Evolutionary conservation across 345 rosid genomes (phyloP), one percentile per base, ranked within the genome.

Genomic region (Gossypium rotundifolium): DNA sequence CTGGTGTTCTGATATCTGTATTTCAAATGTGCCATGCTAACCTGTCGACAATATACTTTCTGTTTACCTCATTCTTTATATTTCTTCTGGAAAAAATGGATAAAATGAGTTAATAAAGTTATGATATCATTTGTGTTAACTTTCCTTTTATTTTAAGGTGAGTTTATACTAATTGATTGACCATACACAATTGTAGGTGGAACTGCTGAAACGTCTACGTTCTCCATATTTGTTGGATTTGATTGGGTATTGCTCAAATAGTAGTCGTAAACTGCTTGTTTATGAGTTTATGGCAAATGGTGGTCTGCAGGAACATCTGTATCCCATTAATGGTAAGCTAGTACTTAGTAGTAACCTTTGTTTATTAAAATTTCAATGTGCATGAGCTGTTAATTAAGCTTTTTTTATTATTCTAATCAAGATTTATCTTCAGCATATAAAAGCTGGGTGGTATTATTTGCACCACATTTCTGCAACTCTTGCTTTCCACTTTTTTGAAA

Each of bases 251-350:
- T 93, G 93, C 75, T 86, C 93, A 3, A 91, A 93, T 79, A 83
- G 71, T 62, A 81, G 70, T 60, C 93, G 83, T 55, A 89, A 83
- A 63, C 78, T 91, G 77, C 91, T 93, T 64, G 96, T 90, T 38
- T 90, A 89, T 10, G 98, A 93, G 78, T 93, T 88, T 80, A 90
- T 93, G 96, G 84, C 85, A n/a, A 89, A 88, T 78, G 96, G 96
- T 1, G 93, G 97, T 51, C 77, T 93, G 55, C 98, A 93, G 74
- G 97, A 92, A 81, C 98, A 93, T 79, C 61, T 95, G 53, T 89
- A 93, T 85, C 97, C 88, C n/a, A 55, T 48, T 29, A 77, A 63
- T 64, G 86, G 99, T 93, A 85, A 82, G 85, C 76, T 71, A 7
- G 55, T 49, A 70, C 46, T 77, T 71, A 3, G 55, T 49, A 70